Percentiles rank a stretch among this genome's conserved stretches.
Evolutionary conservation across 768 basidiomycete species (phyloP).

Genomic region (Leucogyrophana mollusca): DNA sequence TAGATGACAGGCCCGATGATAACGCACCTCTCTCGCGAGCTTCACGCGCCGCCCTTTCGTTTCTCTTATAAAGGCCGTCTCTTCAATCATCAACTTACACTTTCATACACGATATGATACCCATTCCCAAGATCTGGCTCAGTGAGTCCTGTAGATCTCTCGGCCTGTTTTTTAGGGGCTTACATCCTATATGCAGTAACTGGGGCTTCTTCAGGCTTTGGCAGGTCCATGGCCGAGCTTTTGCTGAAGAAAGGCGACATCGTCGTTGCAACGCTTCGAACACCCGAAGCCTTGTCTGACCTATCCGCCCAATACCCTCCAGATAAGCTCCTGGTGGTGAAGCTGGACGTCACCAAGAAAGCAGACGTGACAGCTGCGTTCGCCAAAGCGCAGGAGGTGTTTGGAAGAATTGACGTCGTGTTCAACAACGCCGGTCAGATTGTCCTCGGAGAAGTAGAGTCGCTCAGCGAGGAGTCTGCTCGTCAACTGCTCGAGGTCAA

Average conservation of each 20-base stretch:
- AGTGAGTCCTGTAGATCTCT: not conserved
- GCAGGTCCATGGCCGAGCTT: slow-evolving; percentile 29
- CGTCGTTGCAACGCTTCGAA: slow-evolving; percentile 44
- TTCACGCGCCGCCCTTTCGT: too few species aligned
- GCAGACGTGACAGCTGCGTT: slow-evolving; percentile 27
- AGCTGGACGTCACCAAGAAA: slow-evolving; percentile 30
- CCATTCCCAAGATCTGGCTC: not conserved
- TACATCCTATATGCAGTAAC: slow-evolving; percentile 13
- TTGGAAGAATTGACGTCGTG: slow-evolving; percentile 36
- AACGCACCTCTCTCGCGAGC: too few species aligned
- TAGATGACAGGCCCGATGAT: too few species aligned
- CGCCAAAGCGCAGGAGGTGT: slow-evolving; percentile 18
- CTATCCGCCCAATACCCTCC: slow-evolving; percentile 20
- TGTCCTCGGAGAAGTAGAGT: slow-evolving; percentile 36
- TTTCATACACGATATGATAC: too few species aligned
- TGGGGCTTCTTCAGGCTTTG: slow-evolving; percentile 40
- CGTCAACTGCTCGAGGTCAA: slow-evolving; percentile 35
- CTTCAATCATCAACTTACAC: too few species aligned
- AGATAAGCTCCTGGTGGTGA: slow-evolving; percentile 26
- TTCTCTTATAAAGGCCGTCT: too few species aligned
- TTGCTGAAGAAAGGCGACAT: slow-evolving; percentile 35
- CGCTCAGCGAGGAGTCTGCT: slow-evolving; percentile 25
- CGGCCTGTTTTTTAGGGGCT: too few species aligned
- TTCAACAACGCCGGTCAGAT: slow-evolving; percentile 34
- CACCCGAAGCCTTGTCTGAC: slow-evolving; percentile 29